Evolutionary conservation across 139 green algal species (phyloP), one percentile per base, ranked within the genome.

Genomic region (Pleodorina starrii): DNA sequence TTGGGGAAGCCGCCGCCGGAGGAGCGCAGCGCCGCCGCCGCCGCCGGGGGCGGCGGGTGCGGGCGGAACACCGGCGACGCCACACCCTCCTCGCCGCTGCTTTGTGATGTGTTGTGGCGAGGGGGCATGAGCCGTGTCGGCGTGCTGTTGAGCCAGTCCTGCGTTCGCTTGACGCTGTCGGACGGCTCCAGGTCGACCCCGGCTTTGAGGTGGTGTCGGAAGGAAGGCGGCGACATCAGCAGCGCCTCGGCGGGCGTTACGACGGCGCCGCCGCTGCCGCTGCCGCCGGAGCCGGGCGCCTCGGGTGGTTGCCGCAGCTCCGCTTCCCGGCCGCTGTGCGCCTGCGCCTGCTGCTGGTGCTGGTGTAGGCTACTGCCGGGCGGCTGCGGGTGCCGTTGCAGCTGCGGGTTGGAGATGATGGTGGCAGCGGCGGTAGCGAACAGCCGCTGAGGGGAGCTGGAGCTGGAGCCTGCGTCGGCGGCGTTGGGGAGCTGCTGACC

Each of bases 71-170:
- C 63, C 19, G 12, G 63, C 35, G 32, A 73, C 63, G 63, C 35
- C 63, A 73, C 63, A 36, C 35, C 63, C 11, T 78, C 71, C 35
- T 48, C 38, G 32, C 7, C 69, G 71, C 35, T 27, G 36, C 29
- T 50, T 2, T 73, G 35, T 48, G 69, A 2, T 44, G 69, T 25
- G 16, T 23, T 40, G 21, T 11, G 11, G 32, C 63, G 54, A 25
- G 54, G 25, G 21, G 54, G 54, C 25, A 32, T 35, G 1, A 57
- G 19, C 43, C 40, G 21, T 35, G 72, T 54, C 25, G 50, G 54
- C 32, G 32, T 76, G 80, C 40, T 86, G 59, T 59, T 43, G 27
- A 86, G 27, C 80, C 80, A 86, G 40, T 75, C 80, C 27, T 60
- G 40, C 14, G 80, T 86, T 11, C 80, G 80, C 80, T 36, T 42